Base-by-base conservation (phyloP, 345 rosid species). In the Acer yangbiense region DNA sequence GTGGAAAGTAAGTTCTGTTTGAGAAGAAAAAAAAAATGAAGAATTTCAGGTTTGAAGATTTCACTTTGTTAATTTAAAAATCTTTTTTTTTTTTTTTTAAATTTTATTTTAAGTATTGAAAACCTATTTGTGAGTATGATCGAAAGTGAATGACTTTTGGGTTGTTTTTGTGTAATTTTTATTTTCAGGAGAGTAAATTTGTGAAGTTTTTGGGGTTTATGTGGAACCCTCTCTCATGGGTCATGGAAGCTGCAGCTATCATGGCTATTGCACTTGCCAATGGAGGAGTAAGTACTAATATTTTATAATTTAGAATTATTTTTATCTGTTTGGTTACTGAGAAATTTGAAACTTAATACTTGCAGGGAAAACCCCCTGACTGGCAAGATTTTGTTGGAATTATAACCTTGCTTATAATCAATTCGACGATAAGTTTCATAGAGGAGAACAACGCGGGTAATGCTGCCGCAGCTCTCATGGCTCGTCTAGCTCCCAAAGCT, bases 161-260 rank as follows among this genome's bases (percentile, higher is more conserved):
- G 27, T 72, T 73, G 29, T 27, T 50, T 54, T 78, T 74, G 7
- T 60, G 46, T 39, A 35, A 35, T 3, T 44, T 21, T 18, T 52
- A 50, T 71, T 75, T 79, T 63, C 88, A 88, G 94, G 92, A 90
- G 79, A 86, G 90, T 55, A 90, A 90, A 76, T 0, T 90, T 75
- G 78, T 87, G 74, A 90, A 90, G 82, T 87, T 87, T 76, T 77
- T 86, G 82, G 91, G 94, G 23, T 88, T 88, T 76, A 88, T 90
- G 94, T 90, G 94, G 94, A 90, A 90, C 65, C 93, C 91, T 76
- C 89, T 90, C 43, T 88, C 94, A 66, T 90, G 94, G 94, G 94
- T 88, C 41, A 90, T 90, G 94, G 94, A 90, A 86, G 92, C 89
- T 55, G 94, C 92, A 55, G 90, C 94, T 72, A 85, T 90, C 78